These are phyloP conservation scores for Stephanodiscus minutulus DNA, from an alignment of 108 stramenopile genomes.

Conservation along the genomic window DNA sequence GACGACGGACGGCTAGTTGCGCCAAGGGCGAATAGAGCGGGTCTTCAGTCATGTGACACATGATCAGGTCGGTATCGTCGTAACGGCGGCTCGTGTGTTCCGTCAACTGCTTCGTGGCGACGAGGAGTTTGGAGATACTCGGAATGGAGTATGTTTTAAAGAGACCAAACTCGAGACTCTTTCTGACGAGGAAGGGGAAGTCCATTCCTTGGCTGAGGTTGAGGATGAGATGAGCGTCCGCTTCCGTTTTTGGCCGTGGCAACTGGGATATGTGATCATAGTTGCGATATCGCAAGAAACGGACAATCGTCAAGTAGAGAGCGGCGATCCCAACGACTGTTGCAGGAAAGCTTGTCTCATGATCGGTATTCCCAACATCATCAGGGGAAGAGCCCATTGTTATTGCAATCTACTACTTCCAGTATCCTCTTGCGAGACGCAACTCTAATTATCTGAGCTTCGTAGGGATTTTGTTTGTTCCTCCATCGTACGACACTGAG, in stretches of 20 bases:
- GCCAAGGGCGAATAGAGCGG: conserved; percentile 16
- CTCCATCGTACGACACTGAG: no score
- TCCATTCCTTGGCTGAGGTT: conserved; percentile 1
- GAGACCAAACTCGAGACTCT: conserved; percentile 15
- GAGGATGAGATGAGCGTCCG: not conserved
- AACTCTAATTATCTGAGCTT: no score
- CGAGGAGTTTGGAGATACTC: conserved; percentile 17
- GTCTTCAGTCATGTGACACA: conserved; percentile 20
- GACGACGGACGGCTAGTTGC: conserved; percentile 8
- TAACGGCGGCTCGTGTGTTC: conserved; percentile 19
- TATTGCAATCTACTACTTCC: no score
- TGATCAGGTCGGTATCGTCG: conserved; percentile 29
- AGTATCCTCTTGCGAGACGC: no score
- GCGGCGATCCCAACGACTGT: not conserved
- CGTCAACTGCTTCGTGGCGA: conserved; percentile 17
- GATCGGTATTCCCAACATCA: not conserved
- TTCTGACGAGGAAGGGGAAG: conserved; percentile 10
- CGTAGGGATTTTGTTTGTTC: no score
- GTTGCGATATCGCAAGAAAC: not conserved
- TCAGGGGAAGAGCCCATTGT: not conserved
- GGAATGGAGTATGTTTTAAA: conserved; percentile 22
- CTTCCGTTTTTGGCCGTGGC: not conserved
- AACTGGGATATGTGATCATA: not conserved
- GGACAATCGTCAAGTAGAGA: not conserved
- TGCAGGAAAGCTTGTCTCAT: not conserved